phyloP scores from a whole-genome alignment of 1,284 basidiomycete species.

The Rhodotorula sp. region DNA sequence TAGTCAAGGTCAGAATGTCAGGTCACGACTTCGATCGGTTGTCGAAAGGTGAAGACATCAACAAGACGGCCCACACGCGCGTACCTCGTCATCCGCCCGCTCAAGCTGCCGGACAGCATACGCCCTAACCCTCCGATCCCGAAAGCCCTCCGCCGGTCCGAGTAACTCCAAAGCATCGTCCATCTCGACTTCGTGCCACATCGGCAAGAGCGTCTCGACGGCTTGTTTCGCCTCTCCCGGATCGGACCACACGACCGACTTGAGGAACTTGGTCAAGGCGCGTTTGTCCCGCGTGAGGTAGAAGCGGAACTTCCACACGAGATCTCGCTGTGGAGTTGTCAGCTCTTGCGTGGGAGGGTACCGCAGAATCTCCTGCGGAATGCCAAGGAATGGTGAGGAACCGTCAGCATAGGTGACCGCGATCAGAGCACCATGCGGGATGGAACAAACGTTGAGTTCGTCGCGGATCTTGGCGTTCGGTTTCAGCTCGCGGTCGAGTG shows the following conservation, averaged over 20 bases:
- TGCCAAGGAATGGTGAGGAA: neutral
- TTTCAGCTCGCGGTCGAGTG: slow-evolving; percentile 91
- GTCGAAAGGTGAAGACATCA: slow-evolving; percentile 8
- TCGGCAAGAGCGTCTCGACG: slow-evolving; percentile 88
- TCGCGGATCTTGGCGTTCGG: slow-evolving; percentile 92
- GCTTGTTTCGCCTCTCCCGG: slow-evolving; percentile 95
- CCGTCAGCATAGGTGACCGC: neutral
- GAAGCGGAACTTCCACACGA: slow-evolving; percentile 98
- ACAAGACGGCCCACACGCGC: slow-evolving; percentile 27
- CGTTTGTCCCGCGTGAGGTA: slow-evolving; percentile 83
- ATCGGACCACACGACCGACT: slow-evolving; percentile 96
- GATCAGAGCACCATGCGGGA: neutral
- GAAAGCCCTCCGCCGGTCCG: slow-evolving; percentile 71
- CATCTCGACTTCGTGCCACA: slow-evolving; percentile 95
- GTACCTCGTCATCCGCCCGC: slow-evolving; percentile 88
- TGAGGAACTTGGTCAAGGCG: slow-evolving; percentile 90
- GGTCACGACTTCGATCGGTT: neutral
- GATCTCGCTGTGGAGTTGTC: slow-evolving; percentile 87
- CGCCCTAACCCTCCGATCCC: slow-evolving; percentile 84
- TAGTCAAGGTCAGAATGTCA: neutral
- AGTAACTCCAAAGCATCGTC: slow-evolving; percentile 94
- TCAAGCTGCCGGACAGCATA: slow-evolving; percentile 91
- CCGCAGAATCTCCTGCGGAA: slow-evolving; percentile 72
- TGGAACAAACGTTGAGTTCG: slow-evolving; percentile 71
- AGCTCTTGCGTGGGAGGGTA: slow-evolving; percentile 87